Evolutionary conservation across 73 alveolate genomes (phyloP), one percentile per base, ranked within the genome.

Genomic region (Tetrahymena malaccensis): DNA sequence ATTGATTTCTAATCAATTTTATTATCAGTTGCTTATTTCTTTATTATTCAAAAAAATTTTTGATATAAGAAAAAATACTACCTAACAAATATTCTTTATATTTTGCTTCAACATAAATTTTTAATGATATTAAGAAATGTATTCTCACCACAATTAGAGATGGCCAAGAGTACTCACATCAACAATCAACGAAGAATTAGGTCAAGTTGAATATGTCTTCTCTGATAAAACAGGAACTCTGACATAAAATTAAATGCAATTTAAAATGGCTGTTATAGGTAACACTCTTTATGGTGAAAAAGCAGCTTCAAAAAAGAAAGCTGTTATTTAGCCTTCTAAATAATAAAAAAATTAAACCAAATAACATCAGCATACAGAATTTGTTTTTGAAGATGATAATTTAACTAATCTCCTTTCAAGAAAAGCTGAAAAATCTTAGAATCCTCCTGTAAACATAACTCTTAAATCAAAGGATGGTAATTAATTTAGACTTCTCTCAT

Each of bases 211-310:
- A 93, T 99, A 99, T 96, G 98, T 99, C 27, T 99, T 99, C 94
- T 98, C 99, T 25, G 99, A 99, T 97, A 99, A 99, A 96, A 99
- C 99, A 5, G 99, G 99, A 19, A 99, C 99, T 38, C 97, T 99
- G 44, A 99, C 99, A 5, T 97, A 98, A 94, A 99, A 99, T 97
- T 97, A 97, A 96, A 99, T 99, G 99, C 99, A 98, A 58, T 99
- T 99, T 89, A 98, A 98, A 93, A 97, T 98, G 94, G 98, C 99
- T 96, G 94, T 95, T 34, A 95, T 95, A 13, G 97, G 97, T 34
- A 94, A 95, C n/a, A 95, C 93, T 35, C 55, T 89, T 31, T 95
- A 95, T 93, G 97, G 97, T 10, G 19, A 34, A 95, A 95, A 50
- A 89, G 70, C 95, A 0, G 94, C 94, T 93, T 95, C 84, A 35